Evolutionary conservation across 2,329 filamentous ascomycete genomes (phyloP), one percentile per base, ranked within the genome.

Genomic region (Dendryphion nanum): DNA sequence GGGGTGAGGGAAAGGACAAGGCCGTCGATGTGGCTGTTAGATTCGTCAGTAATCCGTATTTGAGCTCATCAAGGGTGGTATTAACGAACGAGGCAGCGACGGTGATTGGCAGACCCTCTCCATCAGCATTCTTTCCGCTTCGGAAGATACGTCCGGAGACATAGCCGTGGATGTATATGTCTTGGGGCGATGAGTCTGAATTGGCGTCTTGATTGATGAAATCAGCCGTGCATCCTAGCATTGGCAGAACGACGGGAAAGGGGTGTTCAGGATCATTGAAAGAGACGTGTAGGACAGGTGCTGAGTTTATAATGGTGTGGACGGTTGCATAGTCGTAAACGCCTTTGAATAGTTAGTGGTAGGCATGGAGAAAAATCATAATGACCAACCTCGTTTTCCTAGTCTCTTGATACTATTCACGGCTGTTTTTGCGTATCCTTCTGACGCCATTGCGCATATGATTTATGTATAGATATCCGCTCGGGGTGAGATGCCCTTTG

Each of bases 121-220:
- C 43, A 6, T 24, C 62, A 5, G 21, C 31, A 2, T 48, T 33
- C 29, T 53, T 50, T 8, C 40, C 40, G 18, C 18, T 33, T 26
- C n/a, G 23, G 23, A 91, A 85, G 21, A 95, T 73, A 6, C 89
- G 83, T 1, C 82, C 49, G 5, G 55, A 53, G 3, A 61, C 46
- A 36, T 59, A 62, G 39, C 62, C 62, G 42, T 66, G 62, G 21
- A 66, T 48, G 35, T 66, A 66, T 5, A 66, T 29, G 21, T 59
- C 44, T 21, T 57, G 53, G 4, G 29, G 12, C 2, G 38, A 38
- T 45, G 35, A 41, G 17, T 85, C 76, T 41, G 89, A 83, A 4
- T 89, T 72, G 0, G 83, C 80, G 35, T 77, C 73, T 13, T 33
- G 50, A 14, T 77, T 63, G 36, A 74, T 4, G 29, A 50, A 61